A percentile compares a stretch with the other conserved stretches of the same genome.
Evolutionary conservation across 1,139 yeast species (phyloP).

Genomic region (Hyphopichia fennica): DNA sequence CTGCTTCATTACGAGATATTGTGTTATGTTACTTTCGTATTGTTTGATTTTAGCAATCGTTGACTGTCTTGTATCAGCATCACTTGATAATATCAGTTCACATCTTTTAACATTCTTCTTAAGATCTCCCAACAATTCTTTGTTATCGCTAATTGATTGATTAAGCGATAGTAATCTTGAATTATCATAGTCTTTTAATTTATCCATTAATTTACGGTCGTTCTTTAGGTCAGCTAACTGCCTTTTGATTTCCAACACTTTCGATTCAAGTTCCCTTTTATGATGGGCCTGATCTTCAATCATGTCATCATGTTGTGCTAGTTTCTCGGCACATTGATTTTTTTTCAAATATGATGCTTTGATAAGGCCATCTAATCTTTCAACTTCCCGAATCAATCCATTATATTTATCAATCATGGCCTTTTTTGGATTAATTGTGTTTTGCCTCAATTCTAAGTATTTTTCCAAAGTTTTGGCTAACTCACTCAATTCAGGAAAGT

Average conservation of each 20-base stretch:
- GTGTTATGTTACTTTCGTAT: not conserved
- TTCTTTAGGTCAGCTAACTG: not conserved
- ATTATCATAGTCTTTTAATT: not conserved
- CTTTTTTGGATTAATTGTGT: conserved; percentile 32
- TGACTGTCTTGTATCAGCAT: not conserved
- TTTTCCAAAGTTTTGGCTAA: conserved; percentile 59
- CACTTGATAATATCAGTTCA: not conserved
- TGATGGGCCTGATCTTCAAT: not conserved
- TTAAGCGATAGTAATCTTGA: not conserved
- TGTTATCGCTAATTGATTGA: conserved; percentile 5
- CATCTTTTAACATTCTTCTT: conserved; percentile 3
- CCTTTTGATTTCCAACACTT: not conserved
- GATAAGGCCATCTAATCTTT: not conserved
- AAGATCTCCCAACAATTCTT: conserved; percentile 17
- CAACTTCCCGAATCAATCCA: not conserved
- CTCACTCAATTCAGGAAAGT: conserved; percentile 79
- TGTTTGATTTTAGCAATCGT: not conserved
- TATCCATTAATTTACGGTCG: not conserved
- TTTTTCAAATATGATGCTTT: not conserved
- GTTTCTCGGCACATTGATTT: not conserved
- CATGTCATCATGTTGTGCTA: not conserved
- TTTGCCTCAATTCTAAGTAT: conserved; percentile 50
- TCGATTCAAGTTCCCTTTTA: not conserved
- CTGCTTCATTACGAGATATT: not conserved
- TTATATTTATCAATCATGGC: conserved; percentile 20